phyloP scores from a whole-genome alignment of 225 moss, liverwort and hornwort genomes.

The Sphagnum contortum region DNA sequence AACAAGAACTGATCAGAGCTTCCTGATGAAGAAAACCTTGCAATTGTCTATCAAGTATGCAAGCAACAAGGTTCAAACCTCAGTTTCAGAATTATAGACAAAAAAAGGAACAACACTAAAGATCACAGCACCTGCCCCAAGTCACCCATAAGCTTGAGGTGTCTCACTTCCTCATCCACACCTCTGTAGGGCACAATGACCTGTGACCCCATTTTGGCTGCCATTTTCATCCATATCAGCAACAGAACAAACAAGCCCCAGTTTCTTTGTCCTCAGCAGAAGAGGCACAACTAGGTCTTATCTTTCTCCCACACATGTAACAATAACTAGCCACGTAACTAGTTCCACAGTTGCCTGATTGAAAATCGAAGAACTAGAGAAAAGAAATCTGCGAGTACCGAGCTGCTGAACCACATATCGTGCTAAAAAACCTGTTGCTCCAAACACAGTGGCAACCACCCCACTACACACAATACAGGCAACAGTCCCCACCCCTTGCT shows the following conservation, averaged over 20 bases:
- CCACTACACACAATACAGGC: slow-evolving; percentile 46
- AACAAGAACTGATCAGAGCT: too few relatives aligned
- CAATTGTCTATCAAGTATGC: too few relatives aligned
- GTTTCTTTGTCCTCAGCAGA: neutral
- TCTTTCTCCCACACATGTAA: too few relatives aligned
- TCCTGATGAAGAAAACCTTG: too few relatives aligned
- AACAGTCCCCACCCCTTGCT: neutral
- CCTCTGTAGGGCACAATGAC: slow-evolving; percentile 89
- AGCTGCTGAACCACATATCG: slow-evolving; percentile 97
- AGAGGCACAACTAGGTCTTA: neutral
- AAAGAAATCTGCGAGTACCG: slow-evolving; percentile 23
- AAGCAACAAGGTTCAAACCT: too few relatives aligned
- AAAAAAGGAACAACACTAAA: neutral
- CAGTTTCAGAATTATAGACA: too few relatives aligned
- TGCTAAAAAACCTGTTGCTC: slow-evolving; percentile 91
- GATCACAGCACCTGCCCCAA: slow-evolving; percentile 57
- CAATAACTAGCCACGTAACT: too few relatives aligned
- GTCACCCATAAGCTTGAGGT: slow-evolving; percentile 95
- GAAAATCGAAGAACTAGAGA: neutral
- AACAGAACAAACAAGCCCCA: neutral
- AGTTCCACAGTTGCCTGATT: too few relatives aligned
- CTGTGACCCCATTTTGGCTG: slow-evolving; percentile 93
- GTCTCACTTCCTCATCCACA: slow-evolving; percentile 69
- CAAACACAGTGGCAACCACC: slow-evolving; percentile 93
- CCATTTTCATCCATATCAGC: slow-evolving; percentile 17